Evolutionary conservation across 2,329 filamentous ascomycete genomes (phyloP).

Genomic region (Stromatinia cepivora): DNA sequence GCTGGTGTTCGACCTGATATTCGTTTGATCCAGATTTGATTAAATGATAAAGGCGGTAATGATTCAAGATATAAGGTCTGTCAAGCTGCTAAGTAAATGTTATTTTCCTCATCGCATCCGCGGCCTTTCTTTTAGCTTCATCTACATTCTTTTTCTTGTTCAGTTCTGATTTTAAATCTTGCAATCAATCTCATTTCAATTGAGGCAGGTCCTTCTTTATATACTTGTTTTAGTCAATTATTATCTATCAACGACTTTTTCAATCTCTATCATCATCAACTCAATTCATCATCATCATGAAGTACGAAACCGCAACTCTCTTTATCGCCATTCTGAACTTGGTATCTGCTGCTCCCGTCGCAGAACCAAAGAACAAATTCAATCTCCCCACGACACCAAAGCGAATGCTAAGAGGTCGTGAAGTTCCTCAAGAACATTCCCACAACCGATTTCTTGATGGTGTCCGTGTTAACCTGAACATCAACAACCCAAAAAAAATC

Average conservation of each 20-base stretch:
- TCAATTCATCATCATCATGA: conserved; percentile 38
- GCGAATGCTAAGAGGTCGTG: conserved; percentile 43
- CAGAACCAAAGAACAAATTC: conserved; percentile 34
- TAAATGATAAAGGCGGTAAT: conserved; percentile 11
- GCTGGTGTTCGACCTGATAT: not conserved
- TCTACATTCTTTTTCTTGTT: conserved; percentile 38
- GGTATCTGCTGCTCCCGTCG: conserved; percentile 37
- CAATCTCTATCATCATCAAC: conserved; percentile 26
- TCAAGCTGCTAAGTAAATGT: conserved; percentile 22
- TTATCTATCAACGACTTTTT: conserved; percentile 25
- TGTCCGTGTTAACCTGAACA: conserved; percentile 47
- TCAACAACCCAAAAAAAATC: conserved; percentile 53
- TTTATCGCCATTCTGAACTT: conserved; percentile 39
- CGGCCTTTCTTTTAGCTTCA: conserved; percentile 35
- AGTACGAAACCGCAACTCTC: conserved; percentile 38
- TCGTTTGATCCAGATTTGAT: conserved; percentile 30
- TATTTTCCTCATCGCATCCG: conserved; percentile 35
- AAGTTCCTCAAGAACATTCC: conserved; percentile 59
- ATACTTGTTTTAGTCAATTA: not conserved
- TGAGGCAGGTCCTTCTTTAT: conserved; percentile 38
- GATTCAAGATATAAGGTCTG: conserved; percentile 35
- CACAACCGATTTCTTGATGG: conserved; percentile 52
- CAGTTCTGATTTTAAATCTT: conserved; percentile 36
- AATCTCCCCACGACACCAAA: conserved; percentile 29
- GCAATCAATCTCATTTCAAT: conserved; percentile 24